Base-by-base conservation (phyloP, 768 basidiomycete genomes). In the Suillus luteus region DNA sequence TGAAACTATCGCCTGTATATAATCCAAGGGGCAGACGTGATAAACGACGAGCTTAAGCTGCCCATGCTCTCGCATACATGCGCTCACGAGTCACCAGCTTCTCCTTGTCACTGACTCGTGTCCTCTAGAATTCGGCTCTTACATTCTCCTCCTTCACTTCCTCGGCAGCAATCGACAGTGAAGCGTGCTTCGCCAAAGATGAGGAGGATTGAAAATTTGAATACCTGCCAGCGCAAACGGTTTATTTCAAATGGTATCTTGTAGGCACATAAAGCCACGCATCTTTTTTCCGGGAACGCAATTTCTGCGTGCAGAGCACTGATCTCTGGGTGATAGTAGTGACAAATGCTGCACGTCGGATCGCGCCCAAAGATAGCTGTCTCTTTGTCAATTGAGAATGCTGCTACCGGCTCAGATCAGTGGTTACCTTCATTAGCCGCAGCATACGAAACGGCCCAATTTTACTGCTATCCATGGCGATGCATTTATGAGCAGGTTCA, bases 311-410 rank as follows among this genome's bases (percentile, higher is more conserved):
- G 91, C 0, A 90, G 65, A 4, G 81, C 76, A 46, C 83, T 85
- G 60, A 92, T 83, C 49, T 83, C 80, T 1, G 81, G 76, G 70
- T 91, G 91, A 72, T 91, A 92, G 43, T 10, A 31, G 4, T 92
- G 76, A 48, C 91, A 78, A 22, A 92, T 85, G 64, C 85, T 82
- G 71, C 90, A 91, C 0, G 74, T 72, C 0, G 81, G 81, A 69
- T 88, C 86, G 64, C 88, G 81, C 54, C 91, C 90, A 74, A 92
- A 86, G 0, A 89, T 31, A 4, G 3, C 2, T 59, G 83, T 79
- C 24, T 85, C 81, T 4, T 85, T 80, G 76, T 92, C 90, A 68
- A 92, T 86, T 5, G 90, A 90, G 65, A 88, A 92, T 1, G 88
- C 80, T 1, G 90, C 87, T 31, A 31, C 31, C 3, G 31, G 31